Percentiles rank a stretch among this genome's conserved stretches.
These are phyloP conservation scores for Pichia sp. DNA, from an alignment of 1,139 yeast species.

Conservation along the genomic window DNA sequence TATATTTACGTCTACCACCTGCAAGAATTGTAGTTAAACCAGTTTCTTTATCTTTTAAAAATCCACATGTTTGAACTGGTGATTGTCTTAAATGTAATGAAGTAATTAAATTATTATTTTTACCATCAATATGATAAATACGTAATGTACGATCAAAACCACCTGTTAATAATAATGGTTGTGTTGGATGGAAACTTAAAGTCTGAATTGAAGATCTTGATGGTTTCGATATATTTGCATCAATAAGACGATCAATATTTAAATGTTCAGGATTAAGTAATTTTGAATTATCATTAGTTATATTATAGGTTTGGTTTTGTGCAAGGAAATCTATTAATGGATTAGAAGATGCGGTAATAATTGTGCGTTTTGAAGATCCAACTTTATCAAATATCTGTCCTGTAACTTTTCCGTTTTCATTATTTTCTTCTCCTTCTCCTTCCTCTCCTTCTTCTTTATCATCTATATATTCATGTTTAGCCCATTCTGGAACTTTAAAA, in stretches of 20 bases:
- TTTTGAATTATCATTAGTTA: constrained; percentile 38
- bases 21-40: constrained; percentile 58
- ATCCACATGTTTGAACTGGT: constrained; percentile 73
- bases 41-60: constrained; percentile 30
- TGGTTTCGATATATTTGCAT: constrained; percentile 68
- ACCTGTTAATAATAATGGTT: constrained; percentile 79
- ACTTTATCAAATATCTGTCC: constrained; percentile 32
- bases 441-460: constrained; percentile 28
- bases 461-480: constrained; percentile 34
- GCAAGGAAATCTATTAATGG: constrained; percentile 57
- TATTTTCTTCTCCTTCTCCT: constrained; percentile 21
- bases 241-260: constrained; percentile 74
- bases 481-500: constrained; percentile 90
- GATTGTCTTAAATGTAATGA: constrained; percentile 72
- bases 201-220: constrained; percentile 80
- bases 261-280: constrained; percentile 65
- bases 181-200: constrained; percentile 75
- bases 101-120: constrained; percentile 70
- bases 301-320: constrained; percentile 50
- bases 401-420: constrained; percentile 26
- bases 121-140: constrained; percentile 90
- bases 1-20: constrained; percentile 86
- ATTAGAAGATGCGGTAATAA: constrained; percentile 38
- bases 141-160: constrained; percentile 90
- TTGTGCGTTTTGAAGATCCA: constrained; percentile 31